phyloP scores from a whole-genome alignment of 805 yeast species.

The Kazachstania kunashirensis region DNA sequence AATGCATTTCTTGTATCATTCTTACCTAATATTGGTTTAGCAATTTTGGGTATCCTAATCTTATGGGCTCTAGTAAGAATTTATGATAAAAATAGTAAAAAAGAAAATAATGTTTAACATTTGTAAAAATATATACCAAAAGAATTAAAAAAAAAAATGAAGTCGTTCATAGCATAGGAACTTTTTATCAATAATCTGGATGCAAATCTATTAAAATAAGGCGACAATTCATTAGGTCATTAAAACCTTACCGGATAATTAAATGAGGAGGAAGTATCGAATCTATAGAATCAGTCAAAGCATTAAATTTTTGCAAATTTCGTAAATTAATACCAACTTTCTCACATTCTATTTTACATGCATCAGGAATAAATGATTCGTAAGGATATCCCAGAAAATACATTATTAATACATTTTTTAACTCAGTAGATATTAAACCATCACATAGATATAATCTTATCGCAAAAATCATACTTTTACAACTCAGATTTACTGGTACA shows the following conservation, averaged over 20 bases:
- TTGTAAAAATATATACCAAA: no score
- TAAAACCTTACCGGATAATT: background rate
- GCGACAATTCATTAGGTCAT: background rate
- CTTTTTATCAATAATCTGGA: no score
- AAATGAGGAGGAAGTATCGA: slow-evolving; percentile 12
- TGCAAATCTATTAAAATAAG: no score
- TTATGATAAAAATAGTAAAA: slow-evolving; percentile 4
- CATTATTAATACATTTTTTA: slow-evolving; percentile 22
- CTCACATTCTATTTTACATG: slow-evolving; percentile 17
- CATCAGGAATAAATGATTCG: slow-evolving; percentile 13
- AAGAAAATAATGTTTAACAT: no score
- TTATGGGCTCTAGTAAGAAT: slow-evolving; percentile 11
- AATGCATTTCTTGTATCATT: slow-evolving; percentile 23
- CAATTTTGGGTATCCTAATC: slow-evolving; percentile 13
- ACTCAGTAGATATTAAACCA: slow-evolving; percentile 13
- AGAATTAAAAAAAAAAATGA: no score
- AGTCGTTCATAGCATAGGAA: no score
- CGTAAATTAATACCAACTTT: slow-evolving; percentile 12
- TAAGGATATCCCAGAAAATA: slow-evolving; percentile 18
- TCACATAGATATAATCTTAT: slow-evolving; percentile 15
- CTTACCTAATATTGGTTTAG: slow-evolving; percentile 19
- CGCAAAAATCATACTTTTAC: slow-evolving; percentile 26
- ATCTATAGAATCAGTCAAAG: slow-evolving; percentile 12
- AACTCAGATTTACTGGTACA: slow-evolving; percentile 19
- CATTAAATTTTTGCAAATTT: slow-evolving; percentile 12